Evolutionary conservation across 179 eudicot genomes (phyloP), one percentile per base, ranked within the genome.

Genomic region (Beta macrorhiza): DNA sequence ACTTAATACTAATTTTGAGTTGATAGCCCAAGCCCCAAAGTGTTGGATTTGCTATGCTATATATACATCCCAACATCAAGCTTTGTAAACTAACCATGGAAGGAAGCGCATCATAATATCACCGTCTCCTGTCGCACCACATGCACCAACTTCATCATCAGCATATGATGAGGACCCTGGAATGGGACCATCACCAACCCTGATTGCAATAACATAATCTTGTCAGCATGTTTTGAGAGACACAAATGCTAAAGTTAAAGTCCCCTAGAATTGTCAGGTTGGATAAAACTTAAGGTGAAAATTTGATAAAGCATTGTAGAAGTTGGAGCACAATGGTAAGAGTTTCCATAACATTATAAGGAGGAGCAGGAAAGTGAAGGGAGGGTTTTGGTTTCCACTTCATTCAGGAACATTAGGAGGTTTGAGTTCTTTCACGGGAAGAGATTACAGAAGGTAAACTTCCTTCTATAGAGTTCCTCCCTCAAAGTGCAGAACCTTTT

Each of bases 61-160:
- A 5, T 22, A 44, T 25, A 25, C 7, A 74, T 76, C 53, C 59
- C 5, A 42, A 57, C 58, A 69, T 55, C n/a, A 78, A 52, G 51
- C 19, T 12, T 44, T 10, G 22, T 56, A 61, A 79, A 69, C 76
- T 64, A 83, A 95, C 98, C 98, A 95, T 63, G 98, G 98, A 83
- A 95, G 98, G 80, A 95, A 95, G 82, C 98, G 98, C 98, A 95
- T 95, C 98, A 95, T 95, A 73, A 93, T 88, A 87, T 95, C 98
- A 77, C 98, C 98, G 81, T 95, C 98, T 22, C 98, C 98, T 72
- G 97, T 93, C 73, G 98, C 98, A 47, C 98, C 98, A 83, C 98
- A 95, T 70, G 97, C 98, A 79, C 98, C 98, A 81, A 93, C 95
- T 72, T 93, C 98, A 84, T 88, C 83, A 74, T 95, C 94, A 52